phyloP scores from a whole-genome alignment of 768 basidiomycete species.

The Gymnopilus dilepis region DNA sequence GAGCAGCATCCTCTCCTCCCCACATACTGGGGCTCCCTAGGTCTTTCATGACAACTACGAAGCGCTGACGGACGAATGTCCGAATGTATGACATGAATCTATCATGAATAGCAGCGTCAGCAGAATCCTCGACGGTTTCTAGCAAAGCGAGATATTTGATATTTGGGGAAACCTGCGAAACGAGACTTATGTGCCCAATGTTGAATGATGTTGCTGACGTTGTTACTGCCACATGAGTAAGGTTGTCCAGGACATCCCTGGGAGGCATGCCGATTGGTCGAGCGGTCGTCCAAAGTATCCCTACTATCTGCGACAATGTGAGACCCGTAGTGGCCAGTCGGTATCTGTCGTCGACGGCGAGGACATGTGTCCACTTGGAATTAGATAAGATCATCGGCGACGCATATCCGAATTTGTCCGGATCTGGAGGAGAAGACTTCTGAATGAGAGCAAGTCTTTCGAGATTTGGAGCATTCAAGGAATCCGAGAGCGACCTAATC shows the following conservation, averaged over 20 bases:
- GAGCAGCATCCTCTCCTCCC: not conserved
- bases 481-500: not conserved
- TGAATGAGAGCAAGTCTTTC: too few relatives aligned
- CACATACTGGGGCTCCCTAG: not conserved
- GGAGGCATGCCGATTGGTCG: too few relatives aligned
- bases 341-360: too few relatives aligned
- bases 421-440: too few relatives aligned
- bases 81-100: too few relatives aligned
- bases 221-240: slow-evolving; percentile 15
- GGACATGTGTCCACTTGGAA: too few relatives aligned
- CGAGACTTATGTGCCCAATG: not conserved
- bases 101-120: too few relatives aligned
- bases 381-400: too few relatives aligned
- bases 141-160: slow-evolving; percentile 14
- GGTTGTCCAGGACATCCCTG: slow-evolving; percentile 4
- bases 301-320: too few relatives aligned
- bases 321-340: not conserved
- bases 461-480: not conserved
- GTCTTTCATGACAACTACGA: not conserved
- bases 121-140: too few relatives aligned
- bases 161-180: not conserved
- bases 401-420: too few relatives aligned
- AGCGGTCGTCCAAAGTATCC: too few relatives aligned
- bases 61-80: not conserved
- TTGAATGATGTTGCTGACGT: not conserved